phyloP scores from a whole-genome alignment of 306 rosid species.

The Vachellia collinsii region DNA sequence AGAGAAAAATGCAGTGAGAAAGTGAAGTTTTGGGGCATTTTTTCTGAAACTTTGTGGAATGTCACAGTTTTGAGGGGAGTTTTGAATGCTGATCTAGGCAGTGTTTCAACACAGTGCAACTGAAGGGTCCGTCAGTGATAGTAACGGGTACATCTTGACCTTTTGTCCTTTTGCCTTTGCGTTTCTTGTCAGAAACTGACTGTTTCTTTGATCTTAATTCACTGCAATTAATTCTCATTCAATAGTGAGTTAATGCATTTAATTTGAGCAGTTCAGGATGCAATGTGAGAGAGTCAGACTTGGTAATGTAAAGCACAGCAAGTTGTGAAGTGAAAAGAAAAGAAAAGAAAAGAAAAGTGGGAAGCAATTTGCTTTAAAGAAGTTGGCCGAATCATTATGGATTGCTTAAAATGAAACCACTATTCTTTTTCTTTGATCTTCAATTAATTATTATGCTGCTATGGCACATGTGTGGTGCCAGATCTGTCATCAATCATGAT shows the following conservation, averaged over 20 bases:
- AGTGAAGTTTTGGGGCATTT: constrained; percentile 41
- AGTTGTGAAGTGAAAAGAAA: too few species aligned
- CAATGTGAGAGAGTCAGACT: neutral
- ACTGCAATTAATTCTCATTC: neutral
- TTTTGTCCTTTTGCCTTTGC: neutral
- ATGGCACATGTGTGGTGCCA: neutral
- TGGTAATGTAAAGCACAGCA: neutral
- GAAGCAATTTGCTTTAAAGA: neutral
- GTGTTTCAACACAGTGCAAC: neutral
- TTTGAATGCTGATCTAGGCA: neutral
- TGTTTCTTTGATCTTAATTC: neutral
- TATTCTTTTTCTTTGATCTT: neutral
- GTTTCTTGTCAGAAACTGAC: neutral
- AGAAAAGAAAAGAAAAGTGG: neutral
- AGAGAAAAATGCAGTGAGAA: constrained; percentile 10
- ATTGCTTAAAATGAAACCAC: neutral
- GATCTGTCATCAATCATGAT: neutral
- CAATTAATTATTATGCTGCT: constrained; percentile 3
- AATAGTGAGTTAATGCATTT: neutral
- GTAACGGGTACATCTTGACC: constrained; percentile 26
- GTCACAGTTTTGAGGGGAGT: too few species aligned
- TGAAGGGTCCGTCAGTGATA: neutral
- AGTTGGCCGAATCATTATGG: neutral
- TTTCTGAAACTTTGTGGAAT: constrained; percentile 11
- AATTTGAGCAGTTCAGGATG: neutral